Base-by-base conservation (phyloP, 176 grass and related monocot genomes). In the Ensete glaucum region DNA sequence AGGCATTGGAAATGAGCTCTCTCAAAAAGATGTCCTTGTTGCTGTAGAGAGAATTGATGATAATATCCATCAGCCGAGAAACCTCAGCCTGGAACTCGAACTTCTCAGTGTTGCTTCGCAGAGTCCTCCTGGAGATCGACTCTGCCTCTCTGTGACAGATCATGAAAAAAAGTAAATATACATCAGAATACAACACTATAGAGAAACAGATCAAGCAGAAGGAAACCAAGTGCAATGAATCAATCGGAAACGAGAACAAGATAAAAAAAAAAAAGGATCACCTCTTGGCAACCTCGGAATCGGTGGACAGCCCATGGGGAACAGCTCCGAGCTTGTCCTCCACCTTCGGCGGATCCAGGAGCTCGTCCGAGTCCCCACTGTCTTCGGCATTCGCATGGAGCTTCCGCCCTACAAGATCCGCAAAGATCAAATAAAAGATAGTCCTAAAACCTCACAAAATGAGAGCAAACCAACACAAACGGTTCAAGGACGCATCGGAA, bases 81-180 rank as follows among this genome's bases (percentile, higher is more conserved):
- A 98, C 94, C 84, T 98, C 94, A 24, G 94, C 94, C 77, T 98
- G 94, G 88, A 98, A 98, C 76, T 98, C 94, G 82, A 98, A 98
- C 73, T 98, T 98, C 82, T 98, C 85, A 0, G 85, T 90, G 2
- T 87, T 81, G 83, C 69, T 88, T 78, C 94, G 83, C 50, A 98
- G 90, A 84, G 79, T 91, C 82, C 90, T 98, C 77, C 94, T 79
- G 22, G 94, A 91, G 82, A 98, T 93, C 0, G 94, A 98, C 84
- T 98, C 94, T 3, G 94, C 80, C 79, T 98, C 94, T 86, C 90
- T 98, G 34, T 72, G 27, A 62, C 54, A 76, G 81, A 54, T 43
- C 10, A 76, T 60, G 6, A 49, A 62, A 75, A 51, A 17, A n/a
- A 59, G 1, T 17, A n/a, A 68, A 73, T 56, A 43, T 43, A 43